Evolutionary conservation across 169 alveolate species (phyloP), one percentile per base, ranked within the genome.

Genomic region (Plasmodium coatneyi): DNA sequence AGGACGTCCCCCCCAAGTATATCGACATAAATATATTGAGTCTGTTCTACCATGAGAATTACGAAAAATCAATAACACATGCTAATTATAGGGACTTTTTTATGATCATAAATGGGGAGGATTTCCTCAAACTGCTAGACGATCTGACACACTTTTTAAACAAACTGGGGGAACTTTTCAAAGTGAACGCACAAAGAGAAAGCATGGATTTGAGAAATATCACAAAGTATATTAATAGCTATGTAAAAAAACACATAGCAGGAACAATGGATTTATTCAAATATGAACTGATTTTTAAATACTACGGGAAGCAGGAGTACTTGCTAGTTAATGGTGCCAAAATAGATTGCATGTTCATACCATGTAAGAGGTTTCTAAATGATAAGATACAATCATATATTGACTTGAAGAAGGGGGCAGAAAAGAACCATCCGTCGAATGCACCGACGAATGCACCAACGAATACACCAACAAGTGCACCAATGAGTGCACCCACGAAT

Each of bases 311-410:
- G 25, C 94, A 89, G 82, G 71, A 89, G 32, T 89, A 89, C 71
- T 41, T 89, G 54, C 41, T 60, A 43, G 49, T 89, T 0, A 89
- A 89, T 19, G 71, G 72, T 6, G 49, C 49, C 10, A 78, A 89
- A 80, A 14, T 89, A 70, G 94, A 89, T 80, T 89, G 91, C 71
- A 89, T 89, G 94, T 89, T 89, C 82, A 89, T 89, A 39, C 94
- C 94, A 22, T 80, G 94, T 89, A 89, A 89, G 76, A 80, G 39
- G 25, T 80, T 89, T 41, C 74, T 89, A 36, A 79, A 52, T 43
- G 90, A 79, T 46, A 89, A 80, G 14, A 89, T 80, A 76, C 82
- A 89, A 19, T 66, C 80, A 80, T 89, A 89, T 89, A 56, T 79
- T 12, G 34, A 80, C 32, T 56, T 80, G 16, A 60, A 34, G 66